A percentile compares a stretch with the other conserved stretches of the same genome.
phyloP scores from a whole-genome alignment of 495 filamentous ascomycete species.

The Podospora anserina region DNA sequence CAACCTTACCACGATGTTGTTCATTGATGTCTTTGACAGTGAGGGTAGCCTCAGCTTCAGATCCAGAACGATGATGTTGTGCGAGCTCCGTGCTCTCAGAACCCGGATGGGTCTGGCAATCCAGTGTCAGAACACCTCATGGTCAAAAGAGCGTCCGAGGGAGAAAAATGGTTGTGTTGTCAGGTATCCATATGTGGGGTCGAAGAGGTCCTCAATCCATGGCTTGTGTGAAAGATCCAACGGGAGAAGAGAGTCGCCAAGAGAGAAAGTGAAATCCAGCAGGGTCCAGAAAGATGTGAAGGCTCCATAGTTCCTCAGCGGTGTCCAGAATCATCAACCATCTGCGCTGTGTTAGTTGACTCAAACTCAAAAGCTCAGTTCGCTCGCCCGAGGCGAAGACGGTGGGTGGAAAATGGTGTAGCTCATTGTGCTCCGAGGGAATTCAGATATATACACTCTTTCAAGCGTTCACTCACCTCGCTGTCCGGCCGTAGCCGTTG shows the following conservation, averaged over 20 bases:
- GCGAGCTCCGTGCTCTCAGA: not conserved
- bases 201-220: slow-evolving; percentile 2
- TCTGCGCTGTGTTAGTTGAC: slow-evolving; percentile 30
- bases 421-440: slow-evolving; percentile 31
- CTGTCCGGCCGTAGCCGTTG: slow-evolving; percentile 42
- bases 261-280: slow-evolving; percentile 4
- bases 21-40: not conserved
- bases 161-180: not conserved
- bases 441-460: slow-evolving; percentile 47
- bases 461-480: slow-evolving; percentile 46
- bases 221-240: not conserved
- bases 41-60: not conserved
- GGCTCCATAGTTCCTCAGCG: not conserved
- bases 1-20: not conserved
- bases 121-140: not conserved
- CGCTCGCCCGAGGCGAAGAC: slow-evolving; percentile 7
- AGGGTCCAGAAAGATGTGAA: not conserved
- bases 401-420: slow-evolving; percentile 23
- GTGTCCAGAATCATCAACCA: slow-evolving; percentile 8
- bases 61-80: not conserved
- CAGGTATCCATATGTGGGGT: not conserved
- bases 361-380: slow-evolving; percentile 12
- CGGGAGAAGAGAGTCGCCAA: not conserved
- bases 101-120: not conserved
- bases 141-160: not conserved